Percentiles rank a stretch among this genome's conserved stretches.
Conservation (phyloP, 345 rosid genomes). For the Streptanthus diversifolius region DNA sequence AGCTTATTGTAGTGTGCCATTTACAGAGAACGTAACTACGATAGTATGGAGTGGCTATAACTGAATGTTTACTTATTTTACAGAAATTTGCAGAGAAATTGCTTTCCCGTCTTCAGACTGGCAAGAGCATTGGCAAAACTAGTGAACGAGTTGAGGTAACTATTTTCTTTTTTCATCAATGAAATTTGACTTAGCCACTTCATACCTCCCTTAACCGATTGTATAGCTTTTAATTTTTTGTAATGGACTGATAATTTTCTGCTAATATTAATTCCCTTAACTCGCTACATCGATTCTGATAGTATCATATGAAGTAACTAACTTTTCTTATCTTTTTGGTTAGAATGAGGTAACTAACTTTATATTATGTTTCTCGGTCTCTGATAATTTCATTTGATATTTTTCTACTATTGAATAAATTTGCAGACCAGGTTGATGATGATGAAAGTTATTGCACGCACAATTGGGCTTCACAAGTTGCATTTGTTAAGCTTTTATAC, state of each 20-base stretch:
- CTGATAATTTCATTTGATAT: not conserved
- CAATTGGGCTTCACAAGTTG: constrained; percentile 86
- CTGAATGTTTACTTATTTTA: constrained; percentile 6
- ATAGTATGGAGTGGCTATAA: not conserved
- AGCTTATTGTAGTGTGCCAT: not conserved
- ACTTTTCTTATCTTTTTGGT: too few species aligned
- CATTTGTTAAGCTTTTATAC: constrained; percentile 71
- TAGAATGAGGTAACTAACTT: too few species aligned
- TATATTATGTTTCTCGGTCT: not conserved
- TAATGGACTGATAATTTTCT: not conserved
- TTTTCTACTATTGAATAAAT: not conserved
- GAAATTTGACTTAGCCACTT: not conserved
- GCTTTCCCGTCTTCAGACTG: constrained; percentile 79
- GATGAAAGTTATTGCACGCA: constrained; percentile 82
- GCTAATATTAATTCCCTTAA: not conserved
- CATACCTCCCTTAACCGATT: not conserved
- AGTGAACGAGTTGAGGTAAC: constrained; percentile 77
- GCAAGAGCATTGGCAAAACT: constrained; percentile 40
- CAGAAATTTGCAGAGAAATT: constrained; percentile 87
- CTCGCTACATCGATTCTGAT: not conserved
- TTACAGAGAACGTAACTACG: not conserved
- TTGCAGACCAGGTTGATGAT: constrained; percentile 90
- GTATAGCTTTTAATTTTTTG: not conserved
- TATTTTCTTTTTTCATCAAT: constrained; percentile 1
- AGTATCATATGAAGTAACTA: not conserved